Evolutionary conservation across 345 rosid species (phyloP).

Genomic region (Gossypium turneri): DNA sequence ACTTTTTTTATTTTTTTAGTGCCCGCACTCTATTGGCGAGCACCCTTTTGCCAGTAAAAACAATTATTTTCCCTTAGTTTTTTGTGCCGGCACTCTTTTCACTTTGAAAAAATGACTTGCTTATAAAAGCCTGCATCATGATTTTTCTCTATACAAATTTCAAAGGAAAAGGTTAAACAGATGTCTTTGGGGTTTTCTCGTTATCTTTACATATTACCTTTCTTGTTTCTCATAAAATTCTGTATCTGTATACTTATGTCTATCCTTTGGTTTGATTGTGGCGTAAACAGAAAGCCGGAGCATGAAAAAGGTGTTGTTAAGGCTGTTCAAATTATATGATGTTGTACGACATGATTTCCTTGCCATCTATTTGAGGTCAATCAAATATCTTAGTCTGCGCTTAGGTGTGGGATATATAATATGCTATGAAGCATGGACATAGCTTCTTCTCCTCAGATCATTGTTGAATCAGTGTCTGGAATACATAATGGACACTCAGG

Average conservation of each 20-base stretch:
- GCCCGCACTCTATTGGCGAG: too few species aligned
- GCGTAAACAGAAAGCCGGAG: conserved; percentile 60
- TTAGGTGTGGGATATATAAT: neutral
- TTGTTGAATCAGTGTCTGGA: neutral
- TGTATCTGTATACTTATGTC: neutral
- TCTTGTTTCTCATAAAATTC: neutral
- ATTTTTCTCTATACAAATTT: neutral
- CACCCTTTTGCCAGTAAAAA: too few species aligned
- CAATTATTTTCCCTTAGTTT: too few species aligned
- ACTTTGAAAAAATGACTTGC: too few species aligned
- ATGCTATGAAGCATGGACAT: conserved; percentile 5
- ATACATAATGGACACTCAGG: neutral
- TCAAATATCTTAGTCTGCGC: conserved; percentile 13
- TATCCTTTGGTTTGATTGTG: neutral
- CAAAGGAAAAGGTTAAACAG: neutral
- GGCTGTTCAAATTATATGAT: conserved; percentile 94
- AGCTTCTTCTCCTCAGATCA: neutral
- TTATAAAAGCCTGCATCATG: neutral
- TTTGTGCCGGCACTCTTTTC: too few species aligned
- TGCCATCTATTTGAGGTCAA: conserved; percentile 68
- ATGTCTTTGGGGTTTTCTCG: neutral
- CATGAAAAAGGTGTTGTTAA: conserved; percentile 70
- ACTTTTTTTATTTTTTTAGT: too few species aligned
- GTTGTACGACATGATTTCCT: conserved; percentile 81
- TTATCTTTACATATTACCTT: neutral